These are phyloP conservation scores for Blastobotrys parvus DNA, from an alignment of 805 yeast genomes.

Conservation along the genomic window DNA sequence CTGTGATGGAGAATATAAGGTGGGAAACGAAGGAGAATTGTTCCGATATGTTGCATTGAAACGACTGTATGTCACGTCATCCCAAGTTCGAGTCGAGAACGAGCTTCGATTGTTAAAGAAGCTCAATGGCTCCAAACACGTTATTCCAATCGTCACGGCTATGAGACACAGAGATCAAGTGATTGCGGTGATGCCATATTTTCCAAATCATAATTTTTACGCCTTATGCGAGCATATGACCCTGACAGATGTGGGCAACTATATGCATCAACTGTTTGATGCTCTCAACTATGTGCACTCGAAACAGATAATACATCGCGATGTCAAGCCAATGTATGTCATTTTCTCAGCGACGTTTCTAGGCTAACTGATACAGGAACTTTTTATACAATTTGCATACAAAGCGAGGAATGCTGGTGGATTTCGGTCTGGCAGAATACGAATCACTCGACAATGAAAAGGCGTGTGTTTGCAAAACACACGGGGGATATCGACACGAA, in stretches of 20 bases:
- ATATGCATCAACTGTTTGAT: conserved; percentile 69
- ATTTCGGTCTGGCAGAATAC: conserved; percentile 85
- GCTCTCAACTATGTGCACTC: conserved; percentile 71
- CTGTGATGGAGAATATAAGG: neutral
- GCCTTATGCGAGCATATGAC: conserved; percentile 73
- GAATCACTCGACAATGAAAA: conserved; percentile 21
- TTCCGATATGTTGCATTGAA: conserved; percentile 67
- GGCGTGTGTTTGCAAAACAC: conserved; percentile 14
- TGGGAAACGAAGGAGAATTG: neutral
- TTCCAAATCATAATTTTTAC: conserved; percentile 83
- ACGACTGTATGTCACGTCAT: conserved; percentile 88
- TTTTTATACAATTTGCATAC: conserved; percentile 59
- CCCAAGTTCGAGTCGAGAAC: conserved; percentile 84
- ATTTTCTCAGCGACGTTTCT: too few relatives aligned
- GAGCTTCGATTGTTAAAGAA: conserved; percentile 61
- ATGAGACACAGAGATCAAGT: conserved; percentile 85
- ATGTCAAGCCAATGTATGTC: conserved; percentile 75
- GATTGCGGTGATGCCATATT: conserved; percentile 84
- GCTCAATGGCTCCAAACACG: conserved; percentile 40
- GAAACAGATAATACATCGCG: conserved; percentile 80
- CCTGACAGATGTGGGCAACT: conserved; percentile 67
- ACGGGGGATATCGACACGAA: conserved; percentile 11
- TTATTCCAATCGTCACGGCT: conserved; percentile 88
- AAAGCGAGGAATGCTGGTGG: conserved; percentile 75
- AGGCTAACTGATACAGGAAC: conserved; percentile 32